phyloP scores from a whole-genome alignment of 176 grass and related monocot species.

The Hsuehochloa calcarea region DNA sequence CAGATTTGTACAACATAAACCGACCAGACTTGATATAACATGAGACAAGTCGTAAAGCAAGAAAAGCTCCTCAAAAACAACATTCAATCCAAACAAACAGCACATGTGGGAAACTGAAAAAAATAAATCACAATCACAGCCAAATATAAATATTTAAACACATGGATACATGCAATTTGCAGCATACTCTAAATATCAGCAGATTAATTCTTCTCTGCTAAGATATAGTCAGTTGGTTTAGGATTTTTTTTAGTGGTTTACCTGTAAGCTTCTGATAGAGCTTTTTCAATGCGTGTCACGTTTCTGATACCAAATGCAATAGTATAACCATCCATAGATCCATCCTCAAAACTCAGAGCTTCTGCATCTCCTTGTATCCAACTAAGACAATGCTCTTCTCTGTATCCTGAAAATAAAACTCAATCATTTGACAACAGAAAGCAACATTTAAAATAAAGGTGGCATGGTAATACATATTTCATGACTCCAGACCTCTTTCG shows the following conservation, averaged over 20 bases:
- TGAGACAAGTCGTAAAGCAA: background rate
- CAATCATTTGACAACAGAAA: constrained; percentile 1
- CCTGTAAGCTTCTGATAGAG: constrained; percentile 83
- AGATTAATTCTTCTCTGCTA: background rate
- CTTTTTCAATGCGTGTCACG: constrained; percentile 93
- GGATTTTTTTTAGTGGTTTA: constrained; percentile 15
- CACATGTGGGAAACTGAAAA: background rate
- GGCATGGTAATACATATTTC: background rate
- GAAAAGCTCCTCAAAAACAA: background rate
- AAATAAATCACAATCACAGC: background rate
- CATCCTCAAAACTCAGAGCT: constrained; percentile 82
- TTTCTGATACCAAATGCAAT: constrained; percentile 97
- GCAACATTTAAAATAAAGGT: constrained; percentile 3
- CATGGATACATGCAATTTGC: background rate
- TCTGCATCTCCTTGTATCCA: constrained; percentile 94
- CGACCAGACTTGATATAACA: background rate
- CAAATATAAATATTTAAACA: background rate
- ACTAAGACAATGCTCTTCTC: constrained; percentile 51
- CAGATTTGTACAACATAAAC: background rate
- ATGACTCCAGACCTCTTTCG: constrained; percentile 58
- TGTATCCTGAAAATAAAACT: constrained; percentile 46
- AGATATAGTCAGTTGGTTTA: background rate
- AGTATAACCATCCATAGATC: constrained; percentile 91
- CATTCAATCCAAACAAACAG: background rate
- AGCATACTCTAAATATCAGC: background rate